Evolutionary conservation across 1,139 yeast species (phyloP).

Genomic region (Pichia norvegensis): DNA sequence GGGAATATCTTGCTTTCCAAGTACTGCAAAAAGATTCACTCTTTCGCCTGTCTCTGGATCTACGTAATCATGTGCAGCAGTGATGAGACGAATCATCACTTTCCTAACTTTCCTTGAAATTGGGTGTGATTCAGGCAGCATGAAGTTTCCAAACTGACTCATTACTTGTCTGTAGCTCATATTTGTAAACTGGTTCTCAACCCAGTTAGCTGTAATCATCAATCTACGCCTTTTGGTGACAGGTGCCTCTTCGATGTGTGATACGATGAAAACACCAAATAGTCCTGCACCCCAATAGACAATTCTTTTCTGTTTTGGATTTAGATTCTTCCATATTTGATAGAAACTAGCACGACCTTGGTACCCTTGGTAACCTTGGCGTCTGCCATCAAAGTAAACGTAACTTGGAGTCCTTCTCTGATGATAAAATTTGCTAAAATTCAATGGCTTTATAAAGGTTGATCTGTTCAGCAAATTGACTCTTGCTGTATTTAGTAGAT

Average conservation of each 20-base stretch:
- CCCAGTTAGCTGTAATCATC: constrained; percentile 61
- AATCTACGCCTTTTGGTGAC: constrained; percentile 67
- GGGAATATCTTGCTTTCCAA: constrained; percentile 21
- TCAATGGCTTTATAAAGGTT: not conserved
- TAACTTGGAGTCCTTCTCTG: constrained; percentile 11
- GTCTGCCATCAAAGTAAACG: constrained; percentile 19
- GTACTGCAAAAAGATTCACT: constrained; percentile 20
- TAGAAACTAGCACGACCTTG: not conserved
- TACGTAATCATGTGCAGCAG: constrained; percentile 41
- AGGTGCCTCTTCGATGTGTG: constrained; percentile 76
- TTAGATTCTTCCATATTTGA: constrained; percentile 9
- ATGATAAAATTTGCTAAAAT: not conserved
- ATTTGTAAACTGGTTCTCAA: constrained; percentile 64
- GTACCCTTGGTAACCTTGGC: not conserved
- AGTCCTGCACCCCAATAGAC: constrained; percentile 16
- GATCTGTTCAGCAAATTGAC: not conserved
- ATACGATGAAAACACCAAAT: constrained; percentile 44
- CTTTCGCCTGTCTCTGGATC: constrained; percentile 27
- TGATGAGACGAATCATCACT: constrained; percentile 60
- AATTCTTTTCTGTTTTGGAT: constrained; percentile 12
- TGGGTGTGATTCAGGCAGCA: constrained; percentile 51
- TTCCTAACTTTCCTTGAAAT: constrained; percentile 44
- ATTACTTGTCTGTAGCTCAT: constrained; percentile 57
- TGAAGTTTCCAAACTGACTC: constrained; percentile 36
- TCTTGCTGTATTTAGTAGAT: not conserved